phyloP scores from a whole-genome alignment of 306 rosid genomes.

The Prunus davidiana region DNA sequence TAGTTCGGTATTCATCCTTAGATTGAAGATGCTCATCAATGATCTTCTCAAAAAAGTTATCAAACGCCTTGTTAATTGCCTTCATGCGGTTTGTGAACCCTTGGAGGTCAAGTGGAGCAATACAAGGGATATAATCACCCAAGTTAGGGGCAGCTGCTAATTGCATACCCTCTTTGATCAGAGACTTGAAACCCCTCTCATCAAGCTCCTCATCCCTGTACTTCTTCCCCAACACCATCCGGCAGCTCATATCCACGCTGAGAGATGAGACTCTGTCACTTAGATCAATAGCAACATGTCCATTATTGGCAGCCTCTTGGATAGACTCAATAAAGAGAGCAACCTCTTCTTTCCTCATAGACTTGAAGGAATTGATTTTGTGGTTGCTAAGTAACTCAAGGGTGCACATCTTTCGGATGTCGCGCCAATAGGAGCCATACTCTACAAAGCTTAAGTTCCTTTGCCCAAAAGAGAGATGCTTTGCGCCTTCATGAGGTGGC shows the following conservation, averaged over 20 bases:
- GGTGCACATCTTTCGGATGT: slow-evolving; percentile 31
- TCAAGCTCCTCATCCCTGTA: neutral
- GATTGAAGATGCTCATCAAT: too few relatives aligned
- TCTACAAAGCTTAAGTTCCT: slow-evolving; percentile 2
- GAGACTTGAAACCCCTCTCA: slow-evolving; percentile 21
- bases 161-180: slow-evolving; percentile 16
- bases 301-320: neutral
- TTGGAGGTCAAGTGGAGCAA: slow-evolving; percentile 27
- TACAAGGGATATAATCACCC: slow-evolving; percentile 27
- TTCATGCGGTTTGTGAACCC: neutral
- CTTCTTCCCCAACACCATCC: slow-evolving; percentile 24
- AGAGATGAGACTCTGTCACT: slow-evolving; percentile 19
- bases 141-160: slow-evolving; percentile 16
- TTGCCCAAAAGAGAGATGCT: slow-evolving; percentile 19
- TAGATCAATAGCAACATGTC: slow-evolving; percentile 8
- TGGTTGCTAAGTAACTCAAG: slow-evolving; percentile 4
- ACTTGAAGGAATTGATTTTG: slow-evolving; percentile 27
- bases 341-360: slow-evolving; percentile 25
- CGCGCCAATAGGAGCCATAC: slow-evolving; percentile 38
- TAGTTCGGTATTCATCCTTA: neutral
- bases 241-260: slow-evolving; percentile 14
- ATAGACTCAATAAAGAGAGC: neutral
- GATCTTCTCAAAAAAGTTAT: too few relatives aligned
- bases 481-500: slow-evolving; percentile 16
- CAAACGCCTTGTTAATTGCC: too few relatives aligned